phyloP scores from a whole-genome alignment of 1,284 basidiomycete species.

The Rhodotorula glutinis region DNA sequence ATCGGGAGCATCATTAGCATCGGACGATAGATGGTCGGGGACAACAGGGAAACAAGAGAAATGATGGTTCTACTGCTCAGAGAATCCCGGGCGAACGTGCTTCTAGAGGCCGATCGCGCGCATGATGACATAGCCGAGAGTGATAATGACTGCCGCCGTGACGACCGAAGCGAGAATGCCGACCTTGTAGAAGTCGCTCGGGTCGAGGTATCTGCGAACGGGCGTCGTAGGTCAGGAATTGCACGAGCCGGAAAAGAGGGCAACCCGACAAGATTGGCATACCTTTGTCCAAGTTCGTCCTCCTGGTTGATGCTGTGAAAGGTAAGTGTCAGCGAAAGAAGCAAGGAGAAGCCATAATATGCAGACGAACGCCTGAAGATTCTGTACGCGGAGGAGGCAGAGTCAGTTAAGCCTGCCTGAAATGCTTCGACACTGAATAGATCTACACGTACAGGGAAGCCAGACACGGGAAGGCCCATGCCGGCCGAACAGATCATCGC shows the following conservation, averaged over 20 bases:
- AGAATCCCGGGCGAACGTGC: no score
- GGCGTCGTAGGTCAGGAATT: background rate
- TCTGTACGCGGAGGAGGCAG: background rate
- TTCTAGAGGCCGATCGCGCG: conserved; percentile 54
- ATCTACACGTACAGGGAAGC: conserved; percentile 65
- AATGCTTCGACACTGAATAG: background rate
- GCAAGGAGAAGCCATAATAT: no score
- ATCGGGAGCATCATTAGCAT: no score
- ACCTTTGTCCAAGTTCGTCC: conserved; percentile 83
- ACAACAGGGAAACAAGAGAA: no score
- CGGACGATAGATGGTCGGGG: no score
- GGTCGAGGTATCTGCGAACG: conserved; percentile 53
- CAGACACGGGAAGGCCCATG: conserved; percentile 97
- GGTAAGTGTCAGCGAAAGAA: background rate
- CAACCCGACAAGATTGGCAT: conserved; percentile 41
- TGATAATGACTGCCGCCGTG: conserved; percentile 73
- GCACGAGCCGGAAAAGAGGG: background rate
- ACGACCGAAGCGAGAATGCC: conserved; percentile 87
- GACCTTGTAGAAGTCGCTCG: conserved; percentile 80
- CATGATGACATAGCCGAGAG: conserved; percentile 76
- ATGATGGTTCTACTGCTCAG: no score
- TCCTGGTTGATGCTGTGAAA: conserved; percentile 68
- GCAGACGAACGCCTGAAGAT: background rate
- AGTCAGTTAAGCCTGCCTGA: background rate
- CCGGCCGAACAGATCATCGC: conserved; percentile 89